A percentile compares a stretch with the other conserved stretches of the same genome.
Conservation (phyloP, 768 basidiomycete species). For the Nidula microcarpa region DNA sequence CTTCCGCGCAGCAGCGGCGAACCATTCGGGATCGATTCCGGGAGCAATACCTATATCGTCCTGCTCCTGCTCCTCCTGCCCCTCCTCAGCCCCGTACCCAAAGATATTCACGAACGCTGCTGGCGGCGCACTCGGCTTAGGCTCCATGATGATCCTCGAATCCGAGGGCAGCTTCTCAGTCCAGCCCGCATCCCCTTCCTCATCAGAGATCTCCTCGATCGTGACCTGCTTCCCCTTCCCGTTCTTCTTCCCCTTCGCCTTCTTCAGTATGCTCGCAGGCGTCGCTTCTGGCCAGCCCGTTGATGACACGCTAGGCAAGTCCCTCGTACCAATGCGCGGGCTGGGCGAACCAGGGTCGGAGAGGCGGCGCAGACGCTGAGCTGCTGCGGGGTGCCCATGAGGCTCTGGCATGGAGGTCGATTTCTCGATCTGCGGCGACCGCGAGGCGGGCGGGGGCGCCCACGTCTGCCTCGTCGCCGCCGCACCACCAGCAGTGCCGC, state of each 20-base stretch:
- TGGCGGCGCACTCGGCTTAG: slow-evolving; percentile 36
- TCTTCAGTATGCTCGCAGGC: slow-evolving; percentile 10
- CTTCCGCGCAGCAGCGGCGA: background rate
- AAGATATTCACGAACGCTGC: slow-evolving; percentile 34
- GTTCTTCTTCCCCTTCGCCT: slow-evolving; percentile 18
- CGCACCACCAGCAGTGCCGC: background rate
- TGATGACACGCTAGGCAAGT: too few relatives aligned
- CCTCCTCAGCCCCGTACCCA: slow-evolving; percentile 21
- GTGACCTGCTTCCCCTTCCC: slow-evolving; percentile 22
- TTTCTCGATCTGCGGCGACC: slow-evolving; percentile 15
- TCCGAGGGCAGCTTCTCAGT: slow-evolving; percentile 30
- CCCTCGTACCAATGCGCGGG: slow-evolving; percentile 1
- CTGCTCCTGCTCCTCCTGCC: slow-evolving; percentile 10
- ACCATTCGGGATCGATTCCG: background rate
- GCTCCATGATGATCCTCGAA: slow-evolving; percentile 31
- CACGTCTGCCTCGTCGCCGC: background rate
- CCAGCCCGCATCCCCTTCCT: slow-evolving; percentile 26
- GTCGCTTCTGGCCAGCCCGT: background rate
- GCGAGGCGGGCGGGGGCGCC: background rate
- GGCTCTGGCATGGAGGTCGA: slow-evolving; percentile 9
- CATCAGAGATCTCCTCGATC: slow-evolving; percentile 43
- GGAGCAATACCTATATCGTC: background rate
- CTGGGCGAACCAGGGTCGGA: slow-evolving; percentile 24
- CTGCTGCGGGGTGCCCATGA: slow-evolving; percentile 7
- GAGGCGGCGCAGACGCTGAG: slow-evolving; percentile 19